phyloP scores from a whole-genome alignment of 768 basidiomycete genomes.

The Agaricus sinodeliciosus region DNA sequence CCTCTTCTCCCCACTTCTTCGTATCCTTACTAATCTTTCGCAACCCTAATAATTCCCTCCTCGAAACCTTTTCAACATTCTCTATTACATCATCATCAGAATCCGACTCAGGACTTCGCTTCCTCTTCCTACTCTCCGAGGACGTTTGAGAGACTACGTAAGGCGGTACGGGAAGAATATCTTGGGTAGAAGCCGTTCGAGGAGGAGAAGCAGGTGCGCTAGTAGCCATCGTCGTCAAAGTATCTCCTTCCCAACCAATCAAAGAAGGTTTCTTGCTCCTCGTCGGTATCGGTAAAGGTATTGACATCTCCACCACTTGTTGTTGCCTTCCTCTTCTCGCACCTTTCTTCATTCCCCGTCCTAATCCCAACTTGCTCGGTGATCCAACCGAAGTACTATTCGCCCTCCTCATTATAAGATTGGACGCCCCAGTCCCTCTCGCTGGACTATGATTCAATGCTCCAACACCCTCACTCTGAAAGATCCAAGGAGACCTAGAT shows the following conservation, averaged over 20 bases:
- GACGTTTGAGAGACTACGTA: background rate
- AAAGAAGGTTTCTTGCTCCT: background rate
- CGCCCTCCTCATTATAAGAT: background rate
- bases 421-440: background rate
- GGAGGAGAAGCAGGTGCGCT: background rate
- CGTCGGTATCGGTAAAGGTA: slow-evolving; percentile 6
- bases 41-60: slow-evolving; percentile 3
- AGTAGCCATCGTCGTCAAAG: background rate
- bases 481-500: background rate
- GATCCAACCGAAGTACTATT: background rate
- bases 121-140: background rate
- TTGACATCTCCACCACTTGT: background rate
- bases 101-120: background rate
- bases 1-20: background rate
- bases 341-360: background rate
- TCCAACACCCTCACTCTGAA: too few relatives aligned
- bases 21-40: background rate
- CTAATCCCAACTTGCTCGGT: background rate
- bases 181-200: background rate
- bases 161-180: too few relatives aligned
- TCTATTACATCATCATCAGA: background rate
- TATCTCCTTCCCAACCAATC: slow-evolving; percentile 5
- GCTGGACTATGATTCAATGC: background rate
- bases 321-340: background rate
- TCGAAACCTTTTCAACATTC: background rate